Percentiles rank a stretch among this genome's conserved stretches.
phyloP scores from a whole-genome alignment of 129 eudicot species.

The Silybum marianum region DNA sequence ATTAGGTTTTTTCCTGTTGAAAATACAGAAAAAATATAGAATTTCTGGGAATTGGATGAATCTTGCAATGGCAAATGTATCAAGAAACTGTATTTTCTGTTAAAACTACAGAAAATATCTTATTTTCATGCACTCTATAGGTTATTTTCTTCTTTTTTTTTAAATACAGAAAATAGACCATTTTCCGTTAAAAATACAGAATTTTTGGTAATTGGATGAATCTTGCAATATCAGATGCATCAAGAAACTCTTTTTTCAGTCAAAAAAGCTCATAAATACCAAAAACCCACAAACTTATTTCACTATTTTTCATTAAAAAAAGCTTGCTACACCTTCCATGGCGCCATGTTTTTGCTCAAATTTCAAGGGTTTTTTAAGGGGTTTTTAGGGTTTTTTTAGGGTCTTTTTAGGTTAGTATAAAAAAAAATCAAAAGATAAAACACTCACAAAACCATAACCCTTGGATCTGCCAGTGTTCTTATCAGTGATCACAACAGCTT shows the following conservation, averaged over 20 bases:
- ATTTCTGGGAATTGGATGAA: too few species aligned
- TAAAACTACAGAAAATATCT: background rate
- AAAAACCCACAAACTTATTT: background rate
- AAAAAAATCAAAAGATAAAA: background rate
- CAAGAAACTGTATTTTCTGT: conserved; percentile 7
- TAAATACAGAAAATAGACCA: too few species aligned
- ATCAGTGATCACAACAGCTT: conserved; percentile 97
- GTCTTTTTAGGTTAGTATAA: background rate
- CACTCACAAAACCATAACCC: conserved; percentile 97
- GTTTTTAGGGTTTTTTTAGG: background rate
- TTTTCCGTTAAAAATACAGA: too few species aligned
- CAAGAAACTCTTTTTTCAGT: too few species aligned
- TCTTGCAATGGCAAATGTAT: background rate
- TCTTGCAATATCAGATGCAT: too few species aligned
- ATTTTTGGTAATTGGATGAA: background rate
- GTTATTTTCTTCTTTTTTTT: too few species aligned
- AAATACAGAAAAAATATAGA: too few species aligned
- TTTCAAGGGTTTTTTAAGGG: background rate
- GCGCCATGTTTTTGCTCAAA: background rate
- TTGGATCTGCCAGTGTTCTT: conserved; percentile 94
- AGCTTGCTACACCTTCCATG: background rate
- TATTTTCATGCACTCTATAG: too few species aligned
- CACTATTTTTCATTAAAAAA: background rate
- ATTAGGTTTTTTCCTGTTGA: too few species aligned
- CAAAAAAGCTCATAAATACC: background rate